phyloP scores from a whole-genome alignment of 192 early-diverging fungal species.

The Pecoramyces ruminantium region DNA sequence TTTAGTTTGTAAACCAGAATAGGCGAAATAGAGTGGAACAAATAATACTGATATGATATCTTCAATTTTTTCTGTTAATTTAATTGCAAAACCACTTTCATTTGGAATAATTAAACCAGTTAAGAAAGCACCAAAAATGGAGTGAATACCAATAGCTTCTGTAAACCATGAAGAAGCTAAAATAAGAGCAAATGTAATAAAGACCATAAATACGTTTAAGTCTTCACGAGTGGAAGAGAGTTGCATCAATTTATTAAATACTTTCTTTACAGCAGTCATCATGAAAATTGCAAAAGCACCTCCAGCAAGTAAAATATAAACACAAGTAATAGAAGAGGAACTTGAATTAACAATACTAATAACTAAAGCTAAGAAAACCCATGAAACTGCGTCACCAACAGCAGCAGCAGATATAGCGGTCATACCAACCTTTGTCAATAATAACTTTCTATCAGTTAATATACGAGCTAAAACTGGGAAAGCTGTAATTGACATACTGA shows the following conservation, averaged over 20 bases:
- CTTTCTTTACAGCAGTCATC: conserved; percentile 29
- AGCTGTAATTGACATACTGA: conserved; percentile 59
- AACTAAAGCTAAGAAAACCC: conserved; percentile 35
- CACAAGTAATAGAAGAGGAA: not conserved
- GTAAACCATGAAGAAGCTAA: conserved; percentile 58
- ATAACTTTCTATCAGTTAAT: conserved; percentile 68
- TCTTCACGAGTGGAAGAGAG: conserved; percentile 4
- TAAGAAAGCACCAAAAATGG: conserved; percentile 87
- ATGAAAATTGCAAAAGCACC: conserved; percentile 57
- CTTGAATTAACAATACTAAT: not conserved
- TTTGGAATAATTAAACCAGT: conserved; percentile 76
- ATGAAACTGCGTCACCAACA: conserved; percentile 73
- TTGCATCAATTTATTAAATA: not conserved
- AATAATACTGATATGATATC: conserved; percentile 74
- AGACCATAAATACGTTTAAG: conserved; percentile 15
- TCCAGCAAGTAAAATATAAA: conserved; percentile 65
- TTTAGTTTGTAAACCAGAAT: conserved; percentile 81
- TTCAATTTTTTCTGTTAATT: conserved; percentile 82
- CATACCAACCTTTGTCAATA: conserved; percentile 61
- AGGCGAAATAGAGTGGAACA: conserved; percentile 84
- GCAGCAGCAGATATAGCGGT: conserved; percentile 73
- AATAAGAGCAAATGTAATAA: conserved; percentile 48
- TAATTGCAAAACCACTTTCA: conserved; percentile 68
- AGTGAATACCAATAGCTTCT: conserved; percentile 71
- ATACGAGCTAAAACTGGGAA: conserved; percentile 94